Evolutionary conservation across 768 basidiomycete genomes (phyloP), one percentile per base, ranked within the genome.

Genomic region (Tubosaeta sp.): DNA sequence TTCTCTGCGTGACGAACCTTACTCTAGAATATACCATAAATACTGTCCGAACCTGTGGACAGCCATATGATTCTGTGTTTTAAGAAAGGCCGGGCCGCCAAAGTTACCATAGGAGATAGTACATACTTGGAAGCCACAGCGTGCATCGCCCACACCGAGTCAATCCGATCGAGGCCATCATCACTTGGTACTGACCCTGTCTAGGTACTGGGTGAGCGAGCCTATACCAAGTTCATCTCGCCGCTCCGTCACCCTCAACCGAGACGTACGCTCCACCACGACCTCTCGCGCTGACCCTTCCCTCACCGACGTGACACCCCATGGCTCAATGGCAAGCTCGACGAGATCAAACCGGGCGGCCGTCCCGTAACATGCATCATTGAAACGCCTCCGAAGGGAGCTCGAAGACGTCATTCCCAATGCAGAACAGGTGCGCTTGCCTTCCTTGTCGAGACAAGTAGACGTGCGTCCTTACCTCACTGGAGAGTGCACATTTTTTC

Each of bases 61-160:
- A n/a, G n/a, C n/a, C n/a, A n/a, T n/a, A n/a, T n/a, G n/a, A n/a
- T n/a, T n/a, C n/a, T n/a, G n/a, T n/a, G n/a, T n/a, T n/a, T n/a
- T n/a, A n/a, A n/a, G n/a, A n/a, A n/a, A n/a, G n/a, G n/a, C n/a
- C n/a, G n/a, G n/a, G n/a, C n/a, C n/a, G n/a, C n/a, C n/a, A n/a
- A n/a, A n/a, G n/a, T n/a, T n/a, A n/a, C n/a, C n/a, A n/a, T n/a
- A n/a, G n/a, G n/a, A n/a, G n/a, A n/a, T n/a, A n/a, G n/a, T n/a
- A n/a, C n/a, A n/a, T 84, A 81, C 13, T 62, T 57, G 74, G 83
- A 91, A 73, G 93, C 92, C 9, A 96, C 94, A 13, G 83, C 84
- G 1, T 89, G 96, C 72, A 97, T 97, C 63, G 94, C 94, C n/a
- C 89, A 87, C 66, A 96, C 96, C 73, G 96, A 97, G 94, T 94